phyloP scores from a whole-genome alignment of 2,329 filamentous ascomycete species.

The Colletotrichum eremochloae region DNA sequence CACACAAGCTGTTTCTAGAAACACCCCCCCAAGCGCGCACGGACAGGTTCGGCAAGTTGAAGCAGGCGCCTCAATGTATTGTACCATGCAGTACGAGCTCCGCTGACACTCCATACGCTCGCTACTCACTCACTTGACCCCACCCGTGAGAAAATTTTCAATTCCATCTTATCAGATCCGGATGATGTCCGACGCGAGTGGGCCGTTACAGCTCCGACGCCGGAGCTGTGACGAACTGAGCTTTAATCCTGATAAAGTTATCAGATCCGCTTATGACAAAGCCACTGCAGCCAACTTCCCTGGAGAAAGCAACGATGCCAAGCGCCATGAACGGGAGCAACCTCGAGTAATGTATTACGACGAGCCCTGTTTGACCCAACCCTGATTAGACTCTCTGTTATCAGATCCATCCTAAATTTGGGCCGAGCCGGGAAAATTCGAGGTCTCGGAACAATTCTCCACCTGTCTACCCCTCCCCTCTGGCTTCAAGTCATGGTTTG shows the following conservation, averaged over 20 bases:
- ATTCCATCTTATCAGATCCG: conserved; percentile 40
- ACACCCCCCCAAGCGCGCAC: conserved; percentile 4
- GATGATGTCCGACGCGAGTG: conserved; percentile 5
- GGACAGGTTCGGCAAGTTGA: conserved; percentile 8
- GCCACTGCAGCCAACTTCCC: conserved; percentile 30
- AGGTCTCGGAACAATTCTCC: conserved; percentile 13
- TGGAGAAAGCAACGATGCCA: conserved; percentile 10
- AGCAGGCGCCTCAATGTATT: conserved; percentile 1
- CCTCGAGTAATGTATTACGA: not conserved
- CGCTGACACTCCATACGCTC: not conserved
- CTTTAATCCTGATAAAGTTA: conserved; percentile 49
- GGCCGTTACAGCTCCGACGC: not conserved
- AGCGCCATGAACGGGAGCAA: conserved; percentile 4
- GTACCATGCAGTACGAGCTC: conserved; percentile 1
- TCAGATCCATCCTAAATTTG: conserved; percentile 14
- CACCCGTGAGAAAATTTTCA: conserved; percentile 14
- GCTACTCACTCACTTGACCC: not conserved
- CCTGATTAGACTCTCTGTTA: not conserved
- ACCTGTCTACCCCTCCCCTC: not conserved
- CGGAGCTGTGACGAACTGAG: conserved; percentile 27
- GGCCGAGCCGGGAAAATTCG: not conserved
- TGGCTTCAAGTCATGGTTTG: conserved; percentile 18
- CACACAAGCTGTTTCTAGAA: conserved; percentile 10
- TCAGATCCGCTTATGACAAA: conserved; percentile 50
- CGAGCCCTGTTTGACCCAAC: not conserved